Conservation (phyloP, 345 rosid genomes). For the Moringa oleifera region DNA sequence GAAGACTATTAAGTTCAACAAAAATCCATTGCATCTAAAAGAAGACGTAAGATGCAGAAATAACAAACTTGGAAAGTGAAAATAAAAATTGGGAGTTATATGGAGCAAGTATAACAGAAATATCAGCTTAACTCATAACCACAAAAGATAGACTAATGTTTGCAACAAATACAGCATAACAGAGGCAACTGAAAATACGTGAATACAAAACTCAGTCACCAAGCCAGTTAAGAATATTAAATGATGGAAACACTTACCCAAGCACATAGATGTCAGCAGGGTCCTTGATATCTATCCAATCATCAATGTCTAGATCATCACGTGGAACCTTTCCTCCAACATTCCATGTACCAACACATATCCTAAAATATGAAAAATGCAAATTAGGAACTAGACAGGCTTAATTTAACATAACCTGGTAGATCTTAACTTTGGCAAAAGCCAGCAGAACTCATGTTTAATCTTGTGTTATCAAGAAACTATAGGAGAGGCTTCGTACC, state of each 20-base stretch:
- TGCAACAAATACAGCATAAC: background rate
- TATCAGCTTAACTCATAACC: too few relatives aligned
- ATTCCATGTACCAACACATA: slow-evolving; percentile 79
- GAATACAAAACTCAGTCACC: background rate
- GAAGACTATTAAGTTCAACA: too few relatives aligned
- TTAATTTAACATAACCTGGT: too few relatives aligned
- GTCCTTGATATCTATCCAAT: slow-evolving; percentile 54
- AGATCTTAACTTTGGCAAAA: background rate
- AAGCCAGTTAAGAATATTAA: background rate
- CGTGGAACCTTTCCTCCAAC: slow-evolving; percentile 71
- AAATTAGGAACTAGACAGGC: slow-evolving; percentile 4
- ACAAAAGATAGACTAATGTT: too few relatives aligned
- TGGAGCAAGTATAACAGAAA: too few relatives aligned
- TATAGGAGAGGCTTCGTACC: slow-evolving; percentile 31
- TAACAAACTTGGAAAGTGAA: too few relatives aligned
- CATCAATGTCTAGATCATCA: slow-evolving; percentile 68
- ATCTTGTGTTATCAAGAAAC: background rate
- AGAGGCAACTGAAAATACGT: background rate
- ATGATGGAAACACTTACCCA: slow-evolving; percentile 33
- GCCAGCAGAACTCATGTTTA: background rate
- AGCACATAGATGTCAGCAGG: slow-evolving; percentile 86
- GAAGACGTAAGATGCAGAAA: too few relatives aligned
- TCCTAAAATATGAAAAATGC: slow-evolving; percentile 31
- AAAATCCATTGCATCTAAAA: too few relatives aligned
- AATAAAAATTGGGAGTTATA: too few relatives aligned